Evolutionary conservation across 208 protist species (phyloP), one percentile per base, ranked within the genome.

Genomic region (Trypanosoma scelopori): DNA sequence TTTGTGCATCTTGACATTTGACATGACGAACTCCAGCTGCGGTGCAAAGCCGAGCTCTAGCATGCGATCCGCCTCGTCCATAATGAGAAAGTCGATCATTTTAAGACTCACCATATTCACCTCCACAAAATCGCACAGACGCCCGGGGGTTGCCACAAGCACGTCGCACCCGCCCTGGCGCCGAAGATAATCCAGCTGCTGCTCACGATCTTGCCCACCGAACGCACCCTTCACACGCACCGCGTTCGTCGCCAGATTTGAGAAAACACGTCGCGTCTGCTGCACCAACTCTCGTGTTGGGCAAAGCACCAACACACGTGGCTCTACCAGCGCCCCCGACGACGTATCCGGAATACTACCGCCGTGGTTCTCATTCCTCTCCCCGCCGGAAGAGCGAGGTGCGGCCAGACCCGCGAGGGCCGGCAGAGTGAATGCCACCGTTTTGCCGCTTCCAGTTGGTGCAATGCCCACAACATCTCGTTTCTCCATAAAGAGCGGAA

Each of bases 11-110:
- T 79, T 53, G 22, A 55, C 42, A 13, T 74, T 68, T 28, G 99
- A 58, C 51, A 99, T 97, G 23, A 81, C 94, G 45, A 85, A 69
- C 52, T 98, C 87, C 39, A 87, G 25, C 71, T 81, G 67, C 59
- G 68, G 61, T 61, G 73, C 58, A 72, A 85, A 55, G 65, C 69
- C 68, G 58, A 79, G 68, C 76, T 98, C 97, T 20, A 99, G 79
- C 95, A 99, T 98, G 22, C 96, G 82, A 73, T 99, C 97, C 9
- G 94, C 96, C 56, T 98, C 97, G 72, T 99, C 97, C 25, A 98
- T 82, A 18, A 95, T 84, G 22, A 99, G 69, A 59, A 96, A 97
- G 46, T 81, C 83, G 35, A 97, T 75, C 23, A 66, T 18, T 2
- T 76, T 52, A 1, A 99, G 61, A 15, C 68, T 78, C 11, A 99